A percentile compares a stretch with the other conserved stretches of the same genome.
Conservation (phyloP, 2,329 filamentous ascomycete genomes). For the Monilinia fructigena region DNA sequence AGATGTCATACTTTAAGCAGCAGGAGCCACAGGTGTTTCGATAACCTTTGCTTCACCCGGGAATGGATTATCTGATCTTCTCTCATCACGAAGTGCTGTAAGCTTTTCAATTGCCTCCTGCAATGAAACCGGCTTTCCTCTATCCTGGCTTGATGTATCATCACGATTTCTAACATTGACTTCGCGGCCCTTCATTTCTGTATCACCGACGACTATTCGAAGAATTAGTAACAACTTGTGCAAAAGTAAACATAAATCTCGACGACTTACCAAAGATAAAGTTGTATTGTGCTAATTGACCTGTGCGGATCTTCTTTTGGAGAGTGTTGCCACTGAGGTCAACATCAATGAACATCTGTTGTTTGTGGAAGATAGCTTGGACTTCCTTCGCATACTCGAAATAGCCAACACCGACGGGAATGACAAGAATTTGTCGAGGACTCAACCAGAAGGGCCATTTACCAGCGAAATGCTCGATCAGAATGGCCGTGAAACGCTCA, state of each 20-base stretch:
- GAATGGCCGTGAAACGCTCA: conserved; percentile 68
- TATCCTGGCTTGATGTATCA: conserved; percentile 59
- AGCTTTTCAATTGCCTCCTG: conserved; percentile 58
- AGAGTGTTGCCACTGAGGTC: conserved; percentile 76
- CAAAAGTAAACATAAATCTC: no score
- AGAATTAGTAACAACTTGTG: conserved; percentile 22
- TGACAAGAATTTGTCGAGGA: conserved; percentile 76
- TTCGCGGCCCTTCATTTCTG: conserved; percentile 58
- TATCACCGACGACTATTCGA: conserved; percentile 56
- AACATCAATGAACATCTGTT: conserved; percentile 68
- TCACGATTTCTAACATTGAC: conserved; percentile 65
- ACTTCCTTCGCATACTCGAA: conserved; percentile 76
- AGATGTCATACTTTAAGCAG: neutral
- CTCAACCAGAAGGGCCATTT: conserved; percentile 91
- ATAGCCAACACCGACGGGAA: conserved; percentile 71
- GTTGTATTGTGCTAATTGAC: conserved; percentile 79
- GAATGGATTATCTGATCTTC: conserved; percentile 43
- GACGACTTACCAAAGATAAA: conserved; percentile 69
- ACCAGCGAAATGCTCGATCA: conserved; percentile 80
- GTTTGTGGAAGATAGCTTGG: conserved; percentile 63
- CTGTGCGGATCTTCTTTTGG: conserved; percentile 85
- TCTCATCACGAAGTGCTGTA: conserved; percentile 50
- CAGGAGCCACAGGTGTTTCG: neutral
- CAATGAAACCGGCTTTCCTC: conserved; percentile 58
- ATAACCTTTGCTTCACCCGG: conserved; percentile 32